Evolutionary conservation across 108 stramenopile genomes (phyloP).

Genomic region (Seminavis robusta): DNA sequence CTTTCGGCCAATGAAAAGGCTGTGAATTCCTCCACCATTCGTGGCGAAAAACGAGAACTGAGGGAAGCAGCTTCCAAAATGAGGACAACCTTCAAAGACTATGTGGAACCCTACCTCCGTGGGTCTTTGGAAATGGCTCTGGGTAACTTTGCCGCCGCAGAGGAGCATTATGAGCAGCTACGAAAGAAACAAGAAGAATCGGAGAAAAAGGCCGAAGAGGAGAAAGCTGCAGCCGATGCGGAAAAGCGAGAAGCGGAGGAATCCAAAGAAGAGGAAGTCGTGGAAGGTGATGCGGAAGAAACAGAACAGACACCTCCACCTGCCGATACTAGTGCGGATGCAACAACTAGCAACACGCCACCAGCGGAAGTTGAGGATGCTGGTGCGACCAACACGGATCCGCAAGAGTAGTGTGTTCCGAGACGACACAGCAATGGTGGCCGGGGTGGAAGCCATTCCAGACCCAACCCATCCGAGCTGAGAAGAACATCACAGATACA

Average conservation of each 20-base stretch:
- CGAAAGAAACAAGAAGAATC: slow-evolving; percentile 9
- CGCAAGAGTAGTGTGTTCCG: too few relatives aligned
- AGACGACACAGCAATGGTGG: too few relatives aligned
- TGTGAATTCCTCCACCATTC: slow-evolving; percentile 67
- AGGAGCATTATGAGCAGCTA: slow-evolving; percentile 27
- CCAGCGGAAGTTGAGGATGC: too few relatives aligned
- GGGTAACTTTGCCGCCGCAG: slow-evolving; percentile 38
- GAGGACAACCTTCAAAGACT: slow-evolving; percentile 41
- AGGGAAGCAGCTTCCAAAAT: slow-evolving; percentile 64
- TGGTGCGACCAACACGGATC: too few relatives aligned
- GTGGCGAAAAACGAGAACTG: slow-evolving; percentile 65
- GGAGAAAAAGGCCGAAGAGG: slow-evolving; percentile 30
- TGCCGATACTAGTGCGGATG: too few relatives aligned
- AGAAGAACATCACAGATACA: too few relatives aligned
- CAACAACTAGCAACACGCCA: too few relatives aligned
- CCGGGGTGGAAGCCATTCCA: too few relatives aligned
- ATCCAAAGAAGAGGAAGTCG: slow-evolving; percentile 15
- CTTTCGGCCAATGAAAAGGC: slow-evolving; percentile 69
- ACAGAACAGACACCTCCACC: slow-evolving; percentile 6
- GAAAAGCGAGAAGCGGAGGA: slow-evolving; percentile 7
- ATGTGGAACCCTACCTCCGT: slow-evolving; percentile 59
- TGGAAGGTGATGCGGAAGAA: slow-evolving; percentile 1
- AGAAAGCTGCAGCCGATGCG: slow-evolving; percentile 25
- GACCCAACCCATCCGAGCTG: too few relatives aligned
- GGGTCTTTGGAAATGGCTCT: slow-evolving; percentile 70